These are phyloP conservation scores for Nicotiana otophora DNA, from an alignment of 257 asterid genomes.

Conservation along the genomic window DNA sequence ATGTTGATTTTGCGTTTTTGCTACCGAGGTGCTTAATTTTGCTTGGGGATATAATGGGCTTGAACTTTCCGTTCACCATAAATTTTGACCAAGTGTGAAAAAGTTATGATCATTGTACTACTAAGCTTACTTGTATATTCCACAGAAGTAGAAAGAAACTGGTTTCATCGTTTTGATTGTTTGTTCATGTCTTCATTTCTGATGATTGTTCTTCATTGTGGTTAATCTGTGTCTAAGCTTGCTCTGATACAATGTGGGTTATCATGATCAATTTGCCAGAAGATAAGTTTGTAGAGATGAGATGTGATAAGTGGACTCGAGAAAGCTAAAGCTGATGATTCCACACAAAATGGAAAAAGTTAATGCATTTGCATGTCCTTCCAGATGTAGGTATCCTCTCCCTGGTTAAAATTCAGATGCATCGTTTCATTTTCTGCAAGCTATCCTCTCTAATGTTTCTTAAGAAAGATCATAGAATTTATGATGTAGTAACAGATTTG, in stretches of 20 bases:
- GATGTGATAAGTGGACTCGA: not conserved
- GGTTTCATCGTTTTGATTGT: not conserved
- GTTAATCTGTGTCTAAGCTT: not conserved
- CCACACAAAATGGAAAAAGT: not conserved
- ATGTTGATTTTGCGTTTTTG: not conserved
- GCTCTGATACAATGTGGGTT: not conserved
- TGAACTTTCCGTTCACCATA: not conserved
- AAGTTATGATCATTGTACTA: not conserved
- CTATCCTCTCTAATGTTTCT: not conserved
- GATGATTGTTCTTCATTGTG: not conserved
- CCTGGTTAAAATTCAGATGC: slow-evolving; percentile 1
- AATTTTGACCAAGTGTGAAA: not conserved
- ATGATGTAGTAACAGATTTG: not conserved
- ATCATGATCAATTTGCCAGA: not conserved
- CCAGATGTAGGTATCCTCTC: not conserved
- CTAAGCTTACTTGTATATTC: not conserved
- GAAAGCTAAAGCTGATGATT: not conserved
- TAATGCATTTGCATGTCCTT: not conserved
- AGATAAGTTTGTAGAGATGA: not conserved
- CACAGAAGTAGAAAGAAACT: not conserved
- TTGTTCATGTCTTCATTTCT: not conserved
- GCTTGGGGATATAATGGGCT: not conserved
- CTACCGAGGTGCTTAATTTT: not conserved
- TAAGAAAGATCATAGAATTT: not conserved
- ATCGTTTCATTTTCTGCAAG: slow-evolving; percentile 1